Conservation (phyloP, 148 eudicot genomes). For the Polygonum maritimum region DNA sequence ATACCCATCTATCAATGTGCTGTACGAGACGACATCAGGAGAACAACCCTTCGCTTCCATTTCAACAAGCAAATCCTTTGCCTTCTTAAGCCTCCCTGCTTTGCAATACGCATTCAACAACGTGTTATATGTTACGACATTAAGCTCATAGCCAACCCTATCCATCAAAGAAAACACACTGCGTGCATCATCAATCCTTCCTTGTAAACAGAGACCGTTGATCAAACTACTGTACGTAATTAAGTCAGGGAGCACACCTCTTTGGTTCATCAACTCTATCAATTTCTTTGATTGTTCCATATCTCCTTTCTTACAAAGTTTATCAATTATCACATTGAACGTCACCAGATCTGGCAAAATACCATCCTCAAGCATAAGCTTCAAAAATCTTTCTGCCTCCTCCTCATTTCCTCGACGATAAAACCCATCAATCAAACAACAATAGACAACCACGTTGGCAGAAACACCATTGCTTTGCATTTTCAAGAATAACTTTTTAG, state of each 20-base stretch:
- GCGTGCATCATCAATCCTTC: slow-evolving; percentile 21
- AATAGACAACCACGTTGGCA: slow-evolving; percentile 20
- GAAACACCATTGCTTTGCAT: slow-evolving; percentile 7
- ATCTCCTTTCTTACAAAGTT: slow-evolving; percentile 17
- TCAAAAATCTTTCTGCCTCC: slow-evolving; percentile 15
- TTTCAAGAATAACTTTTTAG: slow-evolving; percentile 15
- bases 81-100: no score
- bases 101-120: slow-evolving; percentile 18
- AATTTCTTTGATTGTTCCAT: slow-evolving; percentile 13
- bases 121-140: slow-evolving; percentile 7
- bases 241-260: slow-evolving; percentile 13
- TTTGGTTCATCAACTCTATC: slow-evolving; percentile 19
- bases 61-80: no score
- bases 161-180: slow-evolving; percentile 14
- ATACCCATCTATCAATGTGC: no score
- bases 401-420: slow-evolving; percentile 7
- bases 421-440: slow-evolving; percentile 18
- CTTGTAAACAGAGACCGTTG: not conserved
- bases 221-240: no score
- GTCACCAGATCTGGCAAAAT: slow-evolving; percentile 18
- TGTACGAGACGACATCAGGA: no score
- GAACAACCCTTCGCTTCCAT: no score
- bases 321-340: slow-evolving; percentile 12
- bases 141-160: slow-evolving; percentile 10
- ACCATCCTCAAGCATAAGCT: slow-evolving; percentile 19